A percentile compares a stretch with the other conserved stretches of the same genome.
Evolutionary conservation across 441 rosid genomes (phyloP).

Genomic region (Pelargonium exstipulatum): DNA sequence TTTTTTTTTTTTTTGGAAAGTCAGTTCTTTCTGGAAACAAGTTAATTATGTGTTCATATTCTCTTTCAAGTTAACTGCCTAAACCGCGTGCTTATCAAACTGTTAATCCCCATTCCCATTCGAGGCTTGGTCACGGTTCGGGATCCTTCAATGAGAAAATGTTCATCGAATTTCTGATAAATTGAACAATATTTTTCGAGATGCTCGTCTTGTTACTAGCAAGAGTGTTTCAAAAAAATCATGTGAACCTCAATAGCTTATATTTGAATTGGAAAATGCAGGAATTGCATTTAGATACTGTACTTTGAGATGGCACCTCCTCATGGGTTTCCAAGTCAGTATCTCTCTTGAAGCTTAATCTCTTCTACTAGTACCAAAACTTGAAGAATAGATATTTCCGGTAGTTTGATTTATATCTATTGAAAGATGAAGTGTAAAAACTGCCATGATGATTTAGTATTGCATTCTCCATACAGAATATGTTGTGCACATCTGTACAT

Average conservation of each 20-base stretch:
- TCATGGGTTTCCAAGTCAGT: constrained; percentile 31
- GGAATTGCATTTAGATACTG: not conserved
- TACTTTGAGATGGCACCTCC: not conserved
- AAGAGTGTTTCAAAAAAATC: not conserved
- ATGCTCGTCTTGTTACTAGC: not conserved
- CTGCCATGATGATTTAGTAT: not conserved
- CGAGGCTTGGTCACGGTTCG: too few relatives aligned
- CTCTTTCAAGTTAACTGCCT: too few relatives aligned
- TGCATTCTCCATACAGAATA: not conserved
- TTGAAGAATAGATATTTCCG: not conserved
- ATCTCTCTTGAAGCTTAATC: constrained; percentile 9
- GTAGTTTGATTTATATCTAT: not conserved
- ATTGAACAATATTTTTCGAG: too few relatives aligned
- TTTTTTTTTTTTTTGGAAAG: too few relatives aligned
- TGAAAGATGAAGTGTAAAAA: not conserved
- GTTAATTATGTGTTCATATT: too few relatives aligned
- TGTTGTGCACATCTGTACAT: not conserved
- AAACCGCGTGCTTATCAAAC: too few relatives aligned
- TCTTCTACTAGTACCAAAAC: not conserved
- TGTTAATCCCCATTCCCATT: too few relatives aligned
- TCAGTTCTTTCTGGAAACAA: too few relatives aligned
- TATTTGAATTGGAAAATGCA: not conserved
- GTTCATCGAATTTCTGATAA: too few relatives aligned
- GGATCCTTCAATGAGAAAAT: too few relatives aligned
- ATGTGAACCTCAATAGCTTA: not conserved